Evolutionary conservation across 345 rosid species (phyloP).

Genomic region (Gossypium turneri): DNA sequence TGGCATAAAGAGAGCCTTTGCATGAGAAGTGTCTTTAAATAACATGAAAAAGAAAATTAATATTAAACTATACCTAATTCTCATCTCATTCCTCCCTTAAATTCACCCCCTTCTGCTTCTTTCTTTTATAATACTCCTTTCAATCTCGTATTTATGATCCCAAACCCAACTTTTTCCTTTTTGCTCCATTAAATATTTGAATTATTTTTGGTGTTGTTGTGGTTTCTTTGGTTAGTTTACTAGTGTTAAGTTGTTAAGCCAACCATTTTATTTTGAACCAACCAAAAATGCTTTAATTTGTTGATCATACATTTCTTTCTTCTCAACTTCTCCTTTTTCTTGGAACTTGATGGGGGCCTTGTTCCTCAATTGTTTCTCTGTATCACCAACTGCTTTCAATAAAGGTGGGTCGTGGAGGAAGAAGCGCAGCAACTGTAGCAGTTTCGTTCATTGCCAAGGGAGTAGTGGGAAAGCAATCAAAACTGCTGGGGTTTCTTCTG

Average conservation of each 20-base stretch:
- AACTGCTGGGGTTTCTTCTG: constrained; percentile 44
- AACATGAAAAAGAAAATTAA: neutral
- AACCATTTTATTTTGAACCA: constrained; percentile 40
- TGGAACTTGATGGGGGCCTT: constrained; percentile 63
- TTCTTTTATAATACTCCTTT: neutral
- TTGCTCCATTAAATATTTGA: constrained; percentile 1
- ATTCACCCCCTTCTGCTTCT: constrained; percentile 15
- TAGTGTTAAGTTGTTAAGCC: constrained; percentile 38
- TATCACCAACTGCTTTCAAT: constrained; percentile 24
- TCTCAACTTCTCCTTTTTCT: constrained; percentile 30
- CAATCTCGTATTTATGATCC: neutral
- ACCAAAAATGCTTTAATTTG: constrained; percentile 23
- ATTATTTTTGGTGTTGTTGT: constrained; percentile 4
- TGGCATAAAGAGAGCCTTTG: constrained; percentile 8
- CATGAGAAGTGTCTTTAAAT: constrained; percentile 1
- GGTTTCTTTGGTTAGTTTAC: constrained; percentile 51
- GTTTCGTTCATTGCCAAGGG: constrained; percentile 48
- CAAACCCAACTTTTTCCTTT: constrained; percentile 16
- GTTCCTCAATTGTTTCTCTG: constrained; percentile 52
- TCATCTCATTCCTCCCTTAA: constrained; percentile 40
- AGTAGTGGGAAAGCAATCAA: constrained; percentile 34
- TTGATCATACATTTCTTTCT: constrained; percentile 20
- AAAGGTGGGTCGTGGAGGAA: constrained; percentile 28
- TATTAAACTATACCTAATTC: constrained; percentile 17
- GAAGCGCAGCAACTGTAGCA: constrained; percentile 15